Evolutionary conservation across 495 filamentous ascomycete species (phyloP).

Genomic region (Podospora fimiseda): DNA sequence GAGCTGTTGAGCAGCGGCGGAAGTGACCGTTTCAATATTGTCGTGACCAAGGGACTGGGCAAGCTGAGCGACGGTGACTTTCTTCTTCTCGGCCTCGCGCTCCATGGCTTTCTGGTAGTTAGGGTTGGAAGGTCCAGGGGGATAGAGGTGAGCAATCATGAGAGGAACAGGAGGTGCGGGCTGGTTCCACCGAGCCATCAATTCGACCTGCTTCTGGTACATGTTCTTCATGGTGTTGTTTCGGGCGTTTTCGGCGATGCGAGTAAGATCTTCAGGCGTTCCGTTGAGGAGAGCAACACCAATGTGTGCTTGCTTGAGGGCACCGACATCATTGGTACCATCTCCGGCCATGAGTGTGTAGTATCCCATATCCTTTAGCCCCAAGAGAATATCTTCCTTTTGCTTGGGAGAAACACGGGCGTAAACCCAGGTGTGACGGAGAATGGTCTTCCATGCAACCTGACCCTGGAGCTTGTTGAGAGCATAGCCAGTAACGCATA

Average conservation of each 20-base stretch:
- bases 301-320: slow-evolving; percentile 96
- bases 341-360: slow-evolving; percentile 98
- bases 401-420: slow-evolving; percentile 97
- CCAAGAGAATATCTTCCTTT: slow-evolving; percentile 96
- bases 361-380: slow-evolving; percentile 92
- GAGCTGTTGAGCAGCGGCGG: slow-evolving; percentile 63
- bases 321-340: slow-evolving; percentile 96
- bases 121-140: slow-evolving; percentile 86
- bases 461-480: slow-evolving; percentile 83
- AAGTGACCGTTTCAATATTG: slow-evolving; percentile 57
- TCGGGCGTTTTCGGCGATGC: slow-evolving; percentile 86
- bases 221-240: slow-evolving; percentile 97
- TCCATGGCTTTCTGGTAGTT: slow-evolving; percentile 91
- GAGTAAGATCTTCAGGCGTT: slow-evolving; percentile 79
- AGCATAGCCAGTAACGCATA: slow-evolving; percentile 95
- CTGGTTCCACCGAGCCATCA: slow-evolving; percentile 93
- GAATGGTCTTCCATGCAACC: slow-evolving; percentile 60
- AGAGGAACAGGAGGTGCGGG: slow-evolving; percentile 81
- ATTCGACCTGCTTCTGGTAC: slow-evolving; percentile 86
- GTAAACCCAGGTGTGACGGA: slow-evolving; percentile 94
- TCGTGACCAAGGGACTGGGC: slow-evolving; percentile 36
- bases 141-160: slow-evolving; percentile 89
- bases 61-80: slow-evolving; percentile 41
- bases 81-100: slow-evolving; percentile 70
- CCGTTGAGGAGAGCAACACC: slow-evolving; percentile 95